Base-by-base conservation (phyloP, 257 asterid genomes). In the Lycium ferocissimum region DNA sequence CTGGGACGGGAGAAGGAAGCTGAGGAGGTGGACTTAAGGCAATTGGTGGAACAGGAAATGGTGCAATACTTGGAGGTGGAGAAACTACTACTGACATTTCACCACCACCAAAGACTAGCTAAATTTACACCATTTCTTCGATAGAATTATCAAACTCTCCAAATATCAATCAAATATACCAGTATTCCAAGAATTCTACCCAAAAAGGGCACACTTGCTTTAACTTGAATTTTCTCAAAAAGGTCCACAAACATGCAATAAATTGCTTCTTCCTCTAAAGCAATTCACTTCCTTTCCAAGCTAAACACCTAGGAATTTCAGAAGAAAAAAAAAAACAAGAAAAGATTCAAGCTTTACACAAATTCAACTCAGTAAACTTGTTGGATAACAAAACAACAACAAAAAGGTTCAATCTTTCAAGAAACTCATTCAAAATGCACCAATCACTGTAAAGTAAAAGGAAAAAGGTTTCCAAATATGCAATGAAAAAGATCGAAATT, bases 61-160 rank as follows among this genome's bases (percentile, higher is more conserved):
- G 88, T 9, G 90, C 73, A 38, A 88, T 26, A 85, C 43, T 83
- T 81, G 90, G 91, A 83, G 89, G 76, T 65, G 89, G 88, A 84
- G 91, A 78, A 83, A 83, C 85, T 22, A 69, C 85, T 43, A 69
- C 20, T 35, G 85, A 83, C 85, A 83, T 83, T 57, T 83, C 83
- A 86, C 85, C 90, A 90, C 89, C 86, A 82, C 93, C 78, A 81
- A 85, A 67, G 79, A 81, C 43, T 83, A 54, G 49, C 85, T 58
- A 53, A 83, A 83, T 69, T 75, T 83, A 83, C 82, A 69, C 81
- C 85, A 69, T 83, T 57, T 69, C 18, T 83, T 0, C 59, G 15
- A 69, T 53, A 51, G 63, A 53, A 7, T 26, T 40, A 40, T 26
- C 80, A 73, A 86, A 84, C 3, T 69, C 85, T 83, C 80, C 83